A percentile compares a stretch with the other conserved stretches of the same genome.
phyloP scores from a whole-genome alignment of 1,284 basidiomycete species.

The Cryptococcus sp. region DNA sequence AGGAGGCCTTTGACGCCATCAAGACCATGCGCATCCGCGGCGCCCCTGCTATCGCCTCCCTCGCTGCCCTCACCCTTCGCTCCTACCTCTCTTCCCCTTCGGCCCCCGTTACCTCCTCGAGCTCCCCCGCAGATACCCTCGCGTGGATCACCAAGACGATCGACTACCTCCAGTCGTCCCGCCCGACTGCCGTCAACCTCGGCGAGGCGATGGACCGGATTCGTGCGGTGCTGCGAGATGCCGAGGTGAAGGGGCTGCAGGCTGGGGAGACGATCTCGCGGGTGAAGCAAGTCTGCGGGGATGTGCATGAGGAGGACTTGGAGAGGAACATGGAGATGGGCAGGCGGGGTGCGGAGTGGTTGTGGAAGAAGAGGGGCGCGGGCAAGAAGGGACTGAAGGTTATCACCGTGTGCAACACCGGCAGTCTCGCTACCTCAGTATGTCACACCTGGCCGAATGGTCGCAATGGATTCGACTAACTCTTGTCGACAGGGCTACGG shows the following conservation, averaged over 20 bases:
- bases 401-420: constrained; percentile 93
- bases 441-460: constrained; percentile 32
- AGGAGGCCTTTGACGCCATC: constrained; percentile 84
- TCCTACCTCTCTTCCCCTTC: constrained; percentile 51
- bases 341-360: constrained; percentile 77
- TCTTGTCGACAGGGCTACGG: constrained; percentile 69
- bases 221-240: constrained; percentile 43
- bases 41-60: constrained; percentile 88
- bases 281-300: constrained; percentile 56
- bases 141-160: constrained; percentile 54
- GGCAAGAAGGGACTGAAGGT: constrained; percentile 62
- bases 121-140: constrained; percentile 10
- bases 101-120: constrained; percentile 26
- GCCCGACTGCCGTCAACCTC: constrained; percentile 93
- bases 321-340: constrained; percentile 78
- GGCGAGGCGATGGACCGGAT: constrained; percentile 75
- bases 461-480: neutral
- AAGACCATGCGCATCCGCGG: constrained; percentile 90
- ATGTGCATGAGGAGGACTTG: constrained; percentile 77
- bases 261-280: constrained; percentile 56
- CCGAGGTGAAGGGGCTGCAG: constrained; percentile 42
- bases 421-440: constrained; percentile 84
- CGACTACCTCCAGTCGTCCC: constrained; percentile 71
- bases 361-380: constrained; percentile 56
- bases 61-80: constrained; percentile 75